phyloP scores from a whole-genome alignment of 2,329 filamentous ascomycete species.

The Xylariales sp. region DNA sequence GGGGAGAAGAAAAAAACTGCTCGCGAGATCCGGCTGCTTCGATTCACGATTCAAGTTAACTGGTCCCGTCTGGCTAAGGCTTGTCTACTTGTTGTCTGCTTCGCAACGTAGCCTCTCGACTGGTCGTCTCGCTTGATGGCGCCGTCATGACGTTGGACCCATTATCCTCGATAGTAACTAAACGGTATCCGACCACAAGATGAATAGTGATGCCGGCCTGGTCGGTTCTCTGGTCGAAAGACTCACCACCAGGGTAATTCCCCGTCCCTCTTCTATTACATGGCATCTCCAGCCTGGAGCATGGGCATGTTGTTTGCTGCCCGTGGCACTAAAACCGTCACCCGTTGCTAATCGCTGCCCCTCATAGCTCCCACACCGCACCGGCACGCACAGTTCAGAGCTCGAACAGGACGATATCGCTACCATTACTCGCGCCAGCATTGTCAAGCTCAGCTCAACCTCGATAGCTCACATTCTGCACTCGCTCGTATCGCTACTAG shows the following conservation, averaged over 20 bases:
- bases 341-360: conserved; percentile 36
- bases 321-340: not conserved
- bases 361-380: conserved; percentile 68
- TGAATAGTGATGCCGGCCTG: conserved; percentile 70
- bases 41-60: conserved; percentile 15
- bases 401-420: conserved; percentile 71
- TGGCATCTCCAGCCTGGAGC: not conserved
- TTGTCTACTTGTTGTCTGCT: conserved; percentile 6
- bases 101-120: conserved; percentile 11
- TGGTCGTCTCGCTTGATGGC: conserved; percentile 44
- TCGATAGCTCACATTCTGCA: conserved; percentile 67
- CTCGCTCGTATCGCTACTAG: conserved; percentile 66
- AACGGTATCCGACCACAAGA: conserved; percentile 54
- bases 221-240: conserved; percentile 72
- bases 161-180: conserved; percentile 46
- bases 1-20: not conserved
- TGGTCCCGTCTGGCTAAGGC: conserved; percentile 5
- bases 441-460: conserved; percentile 69
- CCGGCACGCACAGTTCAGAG: conserved; percentile 66
- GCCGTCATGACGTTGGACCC: conserved; percentile 51
- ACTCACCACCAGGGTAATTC: conserved; percentile 68
- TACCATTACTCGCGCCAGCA: conserved; percentile 68
- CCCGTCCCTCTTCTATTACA: conserved; percentile 5
- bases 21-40: conserved; percentile 2
- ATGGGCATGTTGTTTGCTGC: not conserved